Evolutionary conservation across 1,284 basidiomycete genomes (phyloP).

Genomic region (Heimioporus retisporus): DNA sequence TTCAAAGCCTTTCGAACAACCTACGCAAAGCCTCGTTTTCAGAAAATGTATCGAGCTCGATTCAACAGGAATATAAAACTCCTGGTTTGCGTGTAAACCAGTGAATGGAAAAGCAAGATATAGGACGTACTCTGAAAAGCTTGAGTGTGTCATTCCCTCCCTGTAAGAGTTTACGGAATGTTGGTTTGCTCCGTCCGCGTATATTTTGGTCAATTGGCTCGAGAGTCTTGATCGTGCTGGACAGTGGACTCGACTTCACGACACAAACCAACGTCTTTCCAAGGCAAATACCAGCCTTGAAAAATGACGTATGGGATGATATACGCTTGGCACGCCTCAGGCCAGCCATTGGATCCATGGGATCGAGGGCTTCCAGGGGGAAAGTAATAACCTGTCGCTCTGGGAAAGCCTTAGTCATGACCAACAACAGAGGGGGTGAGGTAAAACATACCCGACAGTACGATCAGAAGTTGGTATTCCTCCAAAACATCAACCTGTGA

Average conservation of each 20-base stretch:
- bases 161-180: conserved; percentile 94
- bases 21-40: conserved; percentile 98
- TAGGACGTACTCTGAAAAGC: conserved; percentile 84
- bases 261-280: conserved; percentile 97
- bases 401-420: conserved; percentile 41
- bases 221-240: conserved; percentile 97
- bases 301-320: conserved; percentile 97
- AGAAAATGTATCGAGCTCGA: conserved; percentile 98
- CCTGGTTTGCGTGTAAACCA: conserved; percentile 56
- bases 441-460: conserved; percentile 81
- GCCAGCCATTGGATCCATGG: conserved; percentile 90
- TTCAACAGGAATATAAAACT: conserved; percentile 99
- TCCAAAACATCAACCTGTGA: conserved; percentile 97
- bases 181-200: conserved; percentile 89
- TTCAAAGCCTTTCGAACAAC: conserved; percentile 99
- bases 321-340: conserved; percentile 96
- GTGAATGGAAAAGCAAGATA: conserved; percentile 4
- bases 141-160: conserved; percentile 96
- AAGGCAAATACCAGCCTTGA: conserved; percentile 96
- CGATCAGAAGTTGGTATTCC: conserved; percentile 96
- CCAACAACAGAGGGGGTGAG: background rate
- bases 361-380: conserved; percentile 94
- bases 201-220: conserved; percentile 96
- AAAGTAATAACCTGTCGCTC: conserved; percentile 98
- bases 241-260: conserved; percentile 95